These are phyloP conservation scores for Eutypella sp. DNA, from an alignment of 2,329 filamentous ascomycete species.

Conservation along the genomic window DNA sequence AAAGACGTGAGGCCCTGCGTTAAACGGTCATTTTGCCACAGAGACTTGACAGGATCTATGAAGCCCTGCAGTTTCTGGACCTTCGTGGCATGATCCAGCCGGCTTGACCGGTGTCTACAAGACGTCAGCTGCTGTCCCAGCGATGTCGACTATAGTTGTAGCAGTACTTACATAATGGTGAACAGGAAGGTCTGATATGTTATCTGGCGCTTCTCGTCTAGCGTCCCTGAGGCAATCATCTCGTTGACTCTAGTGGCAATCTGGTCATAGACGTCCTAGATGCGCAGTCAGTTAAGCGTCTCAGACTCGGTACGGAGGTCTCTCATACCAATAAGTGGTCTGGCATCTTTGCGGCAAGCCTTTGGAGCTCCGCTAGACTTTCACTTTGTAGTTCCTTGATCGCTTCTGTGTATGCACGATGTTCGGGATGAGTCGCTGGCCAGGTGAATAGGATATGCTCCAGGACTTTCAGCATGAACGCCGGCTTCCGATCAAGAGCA, in stretches of 20 bases:
- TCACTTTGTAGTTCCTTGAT: constrained; percentile 84
- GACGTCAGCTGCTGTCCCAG: constrained; percentile 8
- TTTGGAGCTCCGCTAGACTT: constrained; percentile 81
- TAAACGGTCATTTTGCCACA: constrained; percentile 72
- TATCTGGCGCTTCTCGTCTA: constrained; percentile 79
- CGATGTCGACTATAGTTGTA: neutral
- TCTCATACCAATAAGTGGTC: constrained; percentile 71
- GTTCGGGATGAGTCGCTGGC: constrained; percentile 65
- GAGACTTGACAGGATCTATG: constrained; percentile 71
- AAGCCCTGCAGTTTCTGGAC: constrained; percentile 70
- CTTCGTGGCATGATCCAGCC: constrained; percentile 66
- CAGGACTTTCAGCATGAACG: constrained; percentile 82
- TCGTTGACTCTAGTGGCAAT: constrained; percentile 79
- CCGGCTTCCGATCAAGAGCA: constrained; percentile 69
- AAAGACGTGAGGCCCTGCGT: constrained; percentile 68
- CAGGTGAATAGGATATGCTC: constrained; percentile 86
- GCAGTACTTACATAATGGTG: constrained; percentile 67
- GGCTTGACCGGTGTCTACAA: constrained; percentile 69
- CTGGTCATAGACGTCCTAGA: constrained; percentile 75
- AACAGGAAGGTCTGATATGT: constrained; percentile 89
- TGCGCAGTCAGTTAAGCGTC: constrained; percentile 14
- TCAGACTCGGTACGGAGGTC: neutral
- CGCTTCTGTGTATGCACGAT: constrained; percentile 74
- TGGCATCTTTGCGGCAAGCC: constrained; percentile 84
- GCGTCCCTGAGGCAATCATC: constrained; percentile 64